These are phyloP conservation scores for Fusarium scirpi DNA, from an alignment of 2,329 filamentous ascomycete species.

Conservation along the genomic window DNA sequence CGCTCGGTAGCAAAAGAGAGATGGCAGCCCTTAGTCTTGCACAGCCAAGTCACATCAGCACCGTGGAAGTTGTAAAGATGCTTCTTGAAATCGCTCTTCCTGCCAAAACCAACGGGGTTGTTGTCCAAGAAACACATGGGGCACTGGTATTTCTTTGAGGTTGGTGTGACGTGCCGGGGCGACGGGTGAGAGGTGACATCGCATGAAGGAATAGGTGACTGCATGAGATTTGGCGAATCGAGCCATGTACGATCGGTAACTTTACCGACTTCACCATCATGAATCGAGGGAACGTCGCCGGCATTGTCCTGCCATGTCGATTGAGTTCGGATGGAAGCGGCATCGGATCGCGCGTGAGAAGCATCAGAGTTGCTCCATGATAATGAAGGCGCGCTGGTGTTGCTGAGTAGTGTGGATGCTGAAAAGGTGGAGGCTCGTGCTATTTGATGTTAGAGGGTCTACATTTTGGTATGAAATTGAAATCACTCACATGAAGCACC, in stretches of 20 bases:
- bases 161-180: slow-evolving; percentile 53
- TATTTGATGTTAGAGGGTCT: slow-evolving; percentile 39
- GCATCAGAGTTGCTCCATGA: slow-evolving; percentile 57
- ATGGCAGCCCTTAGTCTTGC: slow-evolving; percentile 56
- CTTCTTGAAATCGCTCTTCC: slow-evolving; percentile 63
- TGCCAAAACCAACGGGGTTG: slow-evolving; percentile 59
- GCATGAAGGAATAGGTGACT: slow-evolving; percentile 51
- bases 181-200: slow-evolving; percentile 54
- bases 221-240: slow-evolving; percentile 54
- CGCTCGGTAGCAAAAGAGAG: slow-evolving; percentile 60
- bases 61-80: slow-evolving; percentile 62
- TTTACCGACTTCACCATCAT: slow-evolving; percentile 52
- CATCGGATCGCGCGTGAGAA: slow-evolving; percentile 56
- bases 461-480: slow-evolving; percentile 3
- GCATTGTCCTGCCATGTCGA: slow-evolving; percentile 54
- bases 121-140: slow-evolving; percentile 61
- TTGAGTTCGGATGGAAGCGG: slow-evolving; percentile 55
- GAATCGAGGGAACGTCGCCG: slow-evolving; percentile 51
- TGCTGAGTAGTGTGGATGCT: slow-evolving; percentile 56
- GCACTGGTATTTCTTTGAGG: slow-evolving; percentile 59
- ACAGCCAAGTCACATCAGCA: slow-evolving; percentile 58
- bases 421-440: slow-evolving; percentile 57
- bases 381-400: slow-evolving; percentile 56
- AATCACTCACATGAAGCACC: slow-evolving; percentile 53
- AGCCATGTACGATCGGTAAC: slow-evolving; percentile 55